Evolutionary conservation across 2,329 filamentous ascomycete genomes (phyloP).

Genomic region (Rhynchosporium agropyri): DNA sequence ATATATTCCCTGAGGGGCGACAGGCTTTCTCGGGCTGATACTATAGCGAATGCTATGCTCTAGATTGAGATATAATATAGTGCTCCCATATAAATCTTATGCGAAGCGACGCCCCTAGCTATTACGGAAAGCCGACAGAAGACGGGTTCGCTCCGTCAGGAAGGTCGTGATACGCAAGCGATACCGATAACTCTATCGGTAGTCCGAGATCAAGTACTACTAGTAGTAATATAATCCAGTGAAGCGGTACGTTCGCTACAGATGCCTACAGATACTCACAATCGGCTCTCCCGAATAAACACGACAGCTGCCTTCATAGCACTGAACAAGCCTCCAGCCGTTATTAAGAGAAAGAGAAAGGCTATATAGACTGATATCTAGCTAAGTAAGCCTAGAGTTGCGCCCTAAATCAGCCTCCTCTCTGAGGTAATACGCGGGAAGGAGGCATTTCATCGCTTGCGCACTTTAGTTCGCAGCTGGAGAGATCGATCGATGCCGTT

Average conservation of each 20-base stretch:
- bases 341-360: constrained; percentile 15
- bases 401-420: constrained; percentile 15
- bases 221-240: constrained; percentile 8
- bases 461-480: constrained; percentile 17
- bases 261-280: constrained; percentile 5
- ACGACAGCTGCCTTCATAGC: neutral
- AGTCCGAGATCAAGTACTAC: constrained; percentile 11
- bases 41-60: constrained; percentile 7
- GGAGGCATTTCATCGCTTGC: constrained; percentile 21
- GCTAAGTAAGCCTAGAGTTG: constrained; percentile 16
- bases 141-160: constrained; percentile 4
- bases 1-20: constrained; percentile 8
- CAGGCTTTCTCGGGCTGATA: neutral
- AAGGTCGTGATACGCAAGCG: constrained; percentile 11
- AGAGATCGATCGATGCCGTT: constrained; percentile 18
- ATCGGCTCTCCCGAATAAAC: constrained; percentile 2
- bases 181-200: constrained; percentile 14
- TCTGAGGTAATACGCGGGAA: constrained; percentile 17
- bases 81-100: constrained; percentile 5
- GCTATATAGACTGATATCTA: constrained; percentile 10
- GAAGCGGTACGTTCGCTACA: constrained; percentile 10
- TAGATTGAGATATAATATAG: constrained; percentile 9
- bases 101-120: neutral
- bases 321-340: constrained; percentile 3
- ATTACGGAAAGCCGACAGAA: constrained; percentile 4